Evolutionary conservation across 1,139 yeast genomes (phyloP).

Genomic region (Magnusiomyces paraingens): DNA sequence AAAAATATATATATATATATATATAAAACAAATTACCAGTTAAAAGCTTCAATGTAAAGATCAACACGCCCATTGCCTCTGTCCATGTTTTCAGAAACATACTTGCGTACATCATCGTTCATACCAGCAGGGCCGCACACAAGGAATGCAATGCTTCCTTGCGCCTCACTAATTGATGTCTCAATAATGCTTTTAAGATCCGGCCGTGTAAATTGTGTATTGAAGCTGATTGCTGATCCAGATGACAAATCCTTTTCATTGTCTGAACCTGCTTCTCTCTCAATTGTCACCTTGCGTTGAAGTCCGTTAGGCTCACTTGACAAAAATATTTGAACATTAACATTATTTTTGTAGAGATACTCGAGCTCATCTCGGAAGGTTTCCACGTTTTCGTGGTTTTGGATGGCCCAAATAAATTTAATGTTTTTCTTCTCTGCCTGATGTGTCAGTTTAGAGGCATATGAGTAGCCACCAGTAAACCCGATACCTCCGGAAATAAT

Average conservation of each 20-base stretch:
- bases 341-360: constrained; percentile 27
- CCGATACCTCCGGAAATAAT: constrained; percentile 65
- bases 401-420: constrained; percentile 47
- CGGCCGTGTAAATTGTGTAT: constrained; percentile 3
- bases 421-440: constrained; percentile 29
- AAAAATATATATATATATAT: too few relatives aligned
- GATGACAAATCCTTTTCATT: background rate
- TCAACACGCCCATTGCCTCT: constrained; percentile 31
- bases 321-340: constrained; percentile 36
- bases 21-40: constrained; percentile 30
- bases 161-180: constrained; percentile 29
- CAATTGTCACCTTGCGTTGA: background rate
- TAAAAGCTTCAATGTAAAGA: constrained; percentile 39
- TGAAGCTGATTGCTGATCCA: background rate
- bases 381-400: constrained; percentile 40
- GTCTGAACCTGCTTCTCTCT: background rate
- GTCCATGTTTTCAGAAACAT: constrained; percentile 20
- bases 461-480: constrained; percentile 44
- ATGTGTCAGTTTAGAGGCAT: constrained; percentile 22
- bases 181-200: constrained; percentile 7
- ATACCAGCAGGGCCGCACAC: constrained; percentile 40
- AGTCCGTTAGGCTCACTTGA: constrained; percentile 1
- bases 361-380: constrained; percentile 49
- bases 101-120: constrained; percentile 34
- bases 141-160: constrained; percentile 15